Base-by-base conservation (phyloP, 2,329 filamentous ascomycete genomes). In the Dothiorella sarmentorum region DNA sequence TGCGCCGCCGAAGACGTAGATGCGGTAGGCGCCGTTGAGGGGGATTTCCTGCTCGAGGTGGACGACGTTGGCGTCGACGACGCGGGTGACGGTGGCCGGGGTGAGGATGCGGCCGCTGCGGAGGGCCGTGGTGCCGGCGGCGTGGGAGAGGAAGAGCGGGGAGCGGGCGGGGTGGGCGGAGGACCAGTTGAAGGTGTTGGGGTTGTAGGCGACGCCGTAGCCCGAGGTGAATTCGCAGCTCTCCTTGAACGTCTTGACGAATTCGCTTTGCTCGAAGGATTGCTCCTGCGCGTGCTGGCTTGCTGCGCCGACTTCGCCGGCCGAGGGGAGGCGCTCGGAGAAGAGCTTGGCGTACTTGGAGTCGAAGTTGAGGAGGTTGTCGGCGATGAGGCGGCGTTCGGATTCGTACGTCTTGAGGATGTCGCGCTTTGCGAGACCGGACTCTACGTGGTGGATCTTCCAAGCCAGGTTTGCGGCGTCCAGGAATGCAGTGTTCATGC, bases 371-470 rank as follows among this genome's bases (percentile, higher is more conserved):
- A 97, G 80, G 0, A 97, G 82, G 10, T 84, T 89, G 73, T 96
- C 89, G 4, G 93, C 93, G 40, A 95, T 87, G 59, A 88, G 81
- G 70, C 90, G 92, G 59, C 92, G 87, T 75, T 97, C 92, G 2
- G 82, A 80, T 75, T 97, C 90, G 71, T 97, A 97, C 0, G 92
- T 94, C 62, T 86, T 83, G 52, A 97, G 82, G 17, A 94, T 80
- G 3, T 84, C 83, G 61, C 89, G 87, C 27, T 85, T 76, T 1
- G 91, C 90, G 64, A 96, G 90, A 11, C 91, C 91, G 24, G 82
- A 81, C 70, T 96, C 91, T 9, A 97, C 93, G 33, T 89, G 86
- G 70, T 96, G 92, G 53, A 97, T 89, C 78, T 97, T 97, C 92
- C 92, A 97, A 7, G 92, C 92, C 38, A 97, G 80, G 72, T 97